Evolutionary conservation across 176 grass and related monocot genomes (phyloP).

Genomic region (Avena atlantica): DNA sequence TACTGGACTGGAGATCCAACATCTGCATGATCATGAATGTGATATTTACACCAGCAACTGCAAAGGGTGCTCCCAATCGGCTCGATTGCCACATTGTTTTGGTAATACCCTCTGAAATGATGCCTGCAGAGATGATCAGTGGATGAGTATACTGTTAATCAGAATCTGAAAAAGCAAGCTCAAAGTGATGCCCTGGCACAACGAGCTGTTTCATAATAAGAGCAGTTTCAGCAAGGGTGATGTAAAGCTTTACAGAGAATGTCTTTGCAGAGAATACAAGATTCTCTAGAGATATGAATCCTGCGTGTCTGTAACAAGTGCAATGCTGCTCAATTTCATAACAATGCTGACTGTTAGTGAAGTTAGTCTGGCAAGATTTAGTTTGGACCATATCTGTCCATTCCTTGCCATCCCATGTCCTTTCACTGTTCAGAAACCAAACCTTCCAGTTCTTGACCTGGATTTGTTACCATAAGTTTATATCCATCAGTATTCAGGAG

Average conservation of each 20-base stretch:
- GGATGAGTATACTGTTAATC: too few relatives aligned
- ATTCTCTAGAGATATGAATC: slow-evolving; percentile 98
- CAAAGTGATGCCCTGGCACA: too few relatives aligned
- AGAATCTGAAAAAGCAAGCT: too few relatives aligned
- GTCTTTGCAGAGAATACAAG: slow-evolving; percentile 96
- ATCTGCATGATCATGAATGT: slow-evolving; percentile 99
- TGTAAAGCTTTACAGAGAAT: slow-evolving; percentile 85
- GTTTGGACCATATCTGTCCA: not conserved
- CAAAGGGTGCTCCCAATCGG: slow-evolving; percentile 96
- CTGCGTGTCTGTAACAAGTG: slow-evolving; percentile 38
- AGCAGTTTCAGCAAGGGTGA: not conserved
- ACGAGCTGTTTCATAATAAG: too few relatives aligned
- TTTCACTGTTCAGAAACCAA: not conserved
- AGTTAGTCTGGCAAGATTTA: not conserved
- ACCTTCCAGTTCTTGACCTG: too few relatives aligned
- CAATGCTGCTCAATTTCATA: not conserved
- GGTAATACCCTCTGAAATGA: slow-evolving; percentile 31
- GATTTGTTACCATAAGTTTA: too few relatives aligned
- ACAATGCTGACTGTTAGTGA: not conserved
- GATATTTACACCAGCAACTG: slow-evolving; percentile 93
- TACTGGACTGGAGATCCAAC: slow-evolving; percentile 89
- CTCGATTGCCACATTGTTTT: slow-evolving; percentile 80
- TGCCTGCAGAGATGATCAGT: too few relatives aligned
- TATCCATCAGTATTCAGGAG: too few relatives aligned
- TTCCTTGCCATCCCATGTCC: not conserved